Evolutionary conservation across 441 rosid genomes (phyloP).

Genomic region (Erodium moschatum): DNA sequence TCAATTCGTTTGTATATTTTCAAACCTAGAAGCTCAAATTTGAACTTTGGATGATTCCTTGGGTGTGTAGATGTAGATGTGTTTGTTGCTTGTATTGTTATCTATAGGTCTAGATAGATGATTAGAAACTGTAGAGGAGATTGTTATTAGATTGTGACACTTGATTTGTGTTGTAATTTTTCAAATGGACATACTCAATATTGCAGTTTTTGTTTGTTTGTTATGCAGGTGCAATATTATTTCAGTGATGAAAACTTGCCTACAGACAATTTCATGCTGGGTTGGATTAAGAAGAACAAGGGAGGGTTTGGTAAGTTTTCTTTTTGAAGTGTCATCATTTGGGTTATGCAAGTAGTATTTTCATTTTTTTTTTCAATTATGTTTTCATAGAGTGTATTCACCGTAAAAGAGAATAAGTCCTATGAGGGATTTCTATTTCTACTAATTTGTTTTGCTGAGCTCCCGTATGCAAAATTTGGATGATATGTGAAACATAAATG

Average conservation of each 20-base stretch:
- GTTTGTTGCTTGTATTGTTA: not conserved
- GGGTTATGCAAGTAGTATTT: not conserved
- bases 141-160: not conserved
- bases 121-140: not conserved
- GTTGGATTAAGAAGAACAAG: slow-evolving; percentile 59
- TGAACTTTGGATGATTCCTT: not conserved
- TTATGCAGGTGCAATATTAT: slow-evolving; percentile 76
- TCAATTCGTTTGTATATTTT: not conserved
- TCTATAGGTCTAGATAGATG: not conserved
- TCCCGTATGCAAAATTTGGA: not conserved
- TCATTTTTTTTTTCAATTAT: not conserved
- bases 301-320: slow-evolving; percentile 63
- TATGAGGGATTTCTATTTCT: not conserved
- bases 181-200: not conserved
- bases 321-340: not conserved
- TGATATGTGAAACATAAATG: not conserved
- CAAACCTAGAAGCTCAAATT: slow-evolving; percentile 3
- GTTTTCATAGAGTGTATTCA: not conserved
- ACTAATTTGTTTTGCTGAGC: not conserved
- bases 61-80: not conserved
- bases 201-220: not conserved
- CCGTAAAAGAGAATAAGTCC: not conserved
- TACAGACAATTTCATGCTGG: slow-evolving; percentile 59
- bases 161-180: not conserved
- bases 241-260: slow-evolving; percentile 86